Evolutionary conservation across 208 protist species (phyloP).

Genomic region (Leishmania amazonensis): DNA sequence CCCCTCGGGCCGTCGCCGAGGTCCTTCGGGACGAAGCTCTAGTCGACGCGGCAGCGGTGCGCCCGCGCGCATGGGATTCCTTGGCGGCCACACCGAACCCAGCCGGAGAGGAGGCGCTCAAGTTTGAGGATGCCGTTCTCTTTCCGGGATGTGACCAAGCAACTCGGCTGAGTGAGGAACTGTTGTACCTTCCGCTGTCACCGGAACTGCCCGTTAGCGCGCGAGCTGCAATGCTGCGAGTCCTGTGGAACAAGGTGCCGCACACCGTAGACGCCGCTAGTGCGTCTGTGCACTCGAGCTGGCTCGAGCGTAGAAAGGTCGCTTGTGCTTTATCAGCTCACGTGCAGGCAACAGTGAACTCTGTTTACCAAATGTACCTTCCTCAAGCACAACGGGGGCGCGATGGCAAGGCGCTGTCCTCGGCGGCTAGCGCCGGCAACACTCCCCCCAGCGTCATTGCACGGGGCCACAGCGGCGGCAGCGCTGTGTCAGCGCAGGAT

Average conservation of each 20-base stretch:
- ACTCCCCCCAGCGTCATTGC: neutral
- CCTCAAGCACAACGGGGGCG: neutral
- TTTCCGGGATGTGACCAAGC: constrained; percentile 45
- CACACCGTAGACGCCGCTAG: neutral
- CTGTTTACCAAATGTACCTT: constrained; percentile 12
- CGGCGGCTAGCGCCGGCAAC: neutral
- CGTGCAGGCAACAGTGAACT: constrained; percentile 6
- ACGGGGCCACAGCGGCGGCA: neutral
- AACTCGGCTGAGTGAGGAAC: constrained; percentile 26
- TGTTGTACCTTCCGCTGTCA: constrained; percentile 47
- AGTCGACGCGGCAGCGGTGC: constrained; percentile 26
- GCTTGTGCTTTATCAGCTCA: neutral
- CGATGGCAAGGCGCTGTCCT: neutral
- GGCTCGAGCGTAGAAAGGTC: neutral
- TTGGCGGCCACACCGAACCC: neutral
- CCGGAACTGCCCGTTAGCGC: constrained; percentile 15
- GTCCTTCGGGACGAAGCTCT: constrained; percentile 21
- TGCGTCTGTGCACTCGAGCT: neutral
- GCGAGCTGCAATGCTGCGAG: constrained; percentile 21
- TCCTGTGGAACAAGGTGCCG: constrained; percentile 32
- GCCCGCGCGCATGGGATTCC: constrained; percentile 9
- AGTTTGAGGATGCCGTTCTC: constrained; percentile 33
- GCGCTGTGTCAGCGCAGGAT: constrained; percentile 1
- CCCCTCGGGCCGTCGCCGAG: constrained; percentile 15
- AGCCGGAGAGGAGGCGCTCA: neutral